These are phyloP conservation scores for Prunus yedoensis DNA, from an alignment of 331 rosid species.

Conservation along the genomic window DNA sequence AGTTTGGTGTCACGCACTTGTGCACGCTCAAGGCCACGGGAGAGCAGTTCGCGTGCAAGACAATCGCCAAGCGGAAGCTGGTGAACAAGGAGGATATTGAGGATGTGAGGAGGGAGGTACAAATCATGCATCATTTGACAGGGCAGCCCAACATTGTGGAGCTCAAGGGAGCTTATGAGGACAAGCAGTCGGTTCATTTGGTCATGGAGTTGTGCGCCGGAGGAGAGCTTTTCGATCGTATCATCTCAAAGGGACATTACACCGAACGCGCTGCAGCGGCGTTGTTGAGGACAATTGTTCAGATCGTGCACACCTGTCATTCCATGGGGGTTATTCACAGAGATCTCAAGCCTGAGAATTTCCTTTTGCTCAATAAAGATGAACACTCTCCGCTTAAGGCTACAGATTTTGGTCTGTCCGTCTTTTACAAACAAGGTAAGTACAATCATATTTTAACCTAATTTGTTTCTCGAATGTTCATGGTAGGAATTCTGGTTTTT, in stretches of 20 bases:
- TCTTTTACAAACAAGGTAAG: conserved; percentile 91
- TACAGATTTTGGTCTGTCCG: conserved; percentile 93
- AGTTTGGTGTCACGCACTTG: conserved; percentile 82
- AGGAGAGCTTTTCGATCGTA: conserved; percentile 89
- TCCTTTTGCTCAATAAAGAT: conserved; percentile 69
- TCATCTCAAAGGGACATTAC: conserved; percentile 93
- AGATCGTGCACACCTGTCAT: conserved; percentile 89
- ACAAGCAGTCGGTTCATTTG: conserved; percentile 82
- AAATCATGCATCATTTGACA: conserved; percentile 88
- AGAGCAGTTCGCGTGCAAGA: conserved; percentile 83
- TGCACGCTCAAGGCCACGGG: conserved; percentile 76
- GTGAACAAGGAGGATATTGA: conserved; percentile 80
- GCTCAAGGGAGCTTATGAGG: conserved; percentile 89
- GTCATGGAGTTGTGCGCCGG: conserved; percentile 99
- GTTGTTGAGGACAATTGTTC: conserved; percentile 75
- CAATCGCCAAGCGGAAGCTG: conserved; percentile 89
- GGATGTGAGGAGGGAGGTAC: conserved; percentile 93
- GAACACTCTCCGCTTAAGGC: conserved; percentile 91
- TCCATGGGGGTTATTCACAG: conserved; percentile 97
- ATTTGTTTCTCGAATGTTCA: background rate
- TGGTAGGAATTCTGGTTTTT: background rate
- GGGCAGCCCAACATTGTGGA: conserved; percentile 88
- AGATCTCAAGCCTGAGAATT: conserved; percentile 97
- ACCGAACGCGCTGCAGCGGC: conserved; percentile 92
- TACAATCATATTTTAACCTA: background rate